A percentile compares a stretch with the other conserved stretches of the same genome.
phyloP scores from a whole-genome alignment of 2,329 filamentous ascomycete species.

The Didymella keratinophila region DNA sequence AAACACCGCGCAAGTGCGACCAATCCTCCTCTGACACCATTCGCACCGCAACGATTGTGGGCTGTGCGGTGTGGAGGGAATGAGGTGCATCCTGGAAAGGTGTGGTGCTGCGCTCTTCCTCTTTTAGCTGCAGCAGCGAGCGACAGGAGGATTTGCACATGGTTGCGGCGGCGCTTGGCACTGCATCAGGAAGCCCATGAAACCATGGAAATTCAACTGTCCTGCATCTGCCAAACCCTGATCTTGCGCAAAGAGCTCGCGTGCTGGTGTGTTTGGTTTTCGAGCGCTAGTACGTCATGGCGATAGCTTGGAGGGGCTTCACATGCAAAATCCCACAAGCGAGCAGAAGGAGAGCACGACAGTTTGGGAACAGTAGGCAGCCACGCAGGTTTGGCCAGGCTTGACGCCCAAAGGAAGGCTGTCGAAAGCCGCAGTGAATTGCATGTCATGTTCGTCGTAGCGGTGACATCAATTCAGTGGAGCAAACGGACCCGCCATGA shows the following conservation, averaged over 20 bases:
- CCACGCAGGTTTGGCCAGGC: constrained; percentile 4
- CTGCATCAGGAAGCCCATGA: background rate
- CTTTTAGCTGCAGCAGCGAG: background rate
- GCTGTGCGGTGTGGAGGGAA: background rate
- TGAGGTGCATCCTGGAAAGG: background rate
- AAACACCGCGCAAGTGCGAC: background rate
- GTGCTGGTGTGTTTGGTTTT: constrained; percentile 9
- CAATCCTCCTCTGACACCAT: background rate
- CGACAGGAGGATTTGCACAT: constrained; percentile 15
- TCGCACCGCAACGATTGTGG: background rate
- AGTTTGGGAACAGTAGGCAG: constrained; percentile 4
- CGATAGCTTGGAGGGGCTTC: constrained; percentile 6
- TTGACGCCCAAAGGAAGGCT: constrained; percentile 10
- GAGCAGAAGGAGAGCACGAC: constrained; percentile 12
- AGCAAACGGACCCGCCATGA: constrained; percentile 12
- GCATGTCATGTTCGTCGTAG: constrained; percentile 8
- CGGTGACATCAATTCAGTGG: constrained; percentile 22
- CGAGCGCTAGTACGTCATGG: constrained; percentile 11
- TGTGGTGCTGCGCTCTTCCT: background rate
- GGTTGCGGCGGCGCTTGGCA: constrained; percentile 4
- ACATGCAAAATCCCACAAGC: constrained; percentile 20
- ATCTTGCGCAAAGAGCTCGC: constrained; percentile 14
- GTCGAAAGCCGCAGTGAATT: constrained; percentile 9
- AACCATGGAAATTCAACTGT: constrained; percentile 5
- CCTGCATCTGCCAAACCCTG: constrained; percentile 11